These are phyloP conservation scores for Dioscorea alata DNA, from an alignment of 106 monocot genomes.

Conservation along the genomic window DNA sequence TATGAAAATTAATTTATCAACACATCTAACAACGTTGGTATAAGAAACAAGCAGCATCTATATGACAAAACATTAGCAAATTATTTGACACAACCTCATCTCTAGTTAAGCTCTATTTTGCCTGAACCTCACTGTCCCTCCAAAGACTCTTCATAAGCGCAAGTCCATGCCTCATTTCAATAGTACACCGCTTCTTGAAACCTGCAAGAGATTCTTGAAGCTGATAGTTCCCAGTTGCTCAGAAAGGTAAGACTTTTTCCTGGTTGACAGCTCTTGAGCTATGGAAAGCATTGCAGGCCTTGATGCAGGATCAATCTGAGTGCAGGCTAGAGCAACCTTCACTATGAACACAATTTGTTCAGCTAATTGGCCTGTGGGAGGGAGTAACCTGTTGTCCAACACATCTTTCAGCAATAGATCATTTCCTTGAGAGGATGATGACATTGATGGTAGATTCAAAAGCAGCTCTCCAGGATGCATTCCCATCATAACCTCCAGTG, in stretches of 20 bases:
- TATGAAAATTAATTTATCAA: no score
- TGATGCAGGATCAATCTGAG: constrained; percentile 16
- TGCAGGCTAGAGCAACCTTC: constrained; percentile 41
- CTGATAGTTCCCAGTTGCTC: constrained; percentile 39
- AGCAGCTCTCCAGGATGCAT: constrained; percentile 28
- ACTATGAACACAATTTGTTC: constrained; percentile 58
- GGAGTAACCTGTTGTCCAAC: constrained; percentile 46
- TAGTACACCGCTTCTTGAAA: no score
- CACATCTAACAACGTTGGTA: no score
- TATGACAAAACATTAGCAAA: no score
- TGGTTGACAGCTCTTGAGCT: constrained; percentile 59
- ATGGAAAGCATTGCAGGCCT: constrained; percentile 57
- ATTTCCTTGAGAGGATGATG: not conserved
- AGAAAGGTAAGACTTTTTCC: constrained; percentile 19
- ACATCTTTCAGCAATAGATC: constrained; percentile 36
- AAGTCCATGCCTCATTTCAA: no score
- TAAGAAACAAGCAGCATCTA: no score
- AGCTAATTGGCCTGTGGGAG: constrained; percentile 48
- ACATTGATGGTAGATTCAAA: not conserved
- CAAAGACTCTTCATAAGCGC: no score
- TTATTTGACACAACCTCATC: no score
- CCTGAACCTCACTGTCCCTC: no score
- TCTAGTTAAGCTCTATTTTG: no score
- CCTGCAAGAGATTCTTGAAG: constrained; percentile 31
- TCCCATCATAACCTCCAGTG: constrained; percentile 30